A percentile compares a stretch with the other conserved stretches of the same genome.
phyloP scores from a whole-genome alignment of 129 eudicot genomes.

The Arctium lappa region DNA sequence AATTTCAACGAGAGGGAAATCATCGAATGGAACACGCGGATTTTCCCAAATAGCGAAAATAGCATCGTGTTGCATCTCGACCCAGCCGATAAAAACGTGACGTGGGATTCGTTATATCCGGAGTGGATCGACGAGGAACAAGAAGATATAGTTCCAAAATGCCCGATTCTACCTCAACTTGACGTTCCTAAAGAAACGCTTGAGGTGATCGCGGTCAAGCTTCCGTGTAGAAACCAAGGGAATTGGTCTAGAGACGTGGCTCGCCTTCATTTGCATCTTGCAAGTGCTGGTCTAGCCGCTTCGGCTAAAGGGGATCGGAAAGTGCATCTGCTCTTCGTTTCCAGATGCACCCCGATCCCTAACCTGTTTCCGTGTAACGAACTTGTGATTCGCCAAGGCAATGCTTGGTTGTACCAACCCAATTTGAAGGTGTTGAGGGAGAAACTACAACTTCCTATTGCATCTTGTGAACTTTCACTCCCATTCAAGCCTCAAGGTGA shows the following conservation, averaged over 20 bases:
- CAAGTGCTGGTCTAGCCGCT: conserved; percentile 69
- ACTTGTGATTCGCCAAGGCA: conserved; percentile 53
- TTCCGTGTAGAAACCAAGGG: conserved; percentile 55
- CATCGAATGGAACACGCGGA: conserved; percentile 44
- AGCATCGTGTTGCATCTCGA: conserved; percentile 46
- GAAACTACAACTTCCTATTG: conserved; percentile 71
- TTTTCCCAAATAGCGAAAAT: conserved; percentile 46
- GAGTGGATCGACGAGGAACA: conserved; percentile 89
- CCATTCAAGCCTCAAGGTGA: conserved; percentile 58
- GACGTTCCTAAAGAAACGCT: conserved; percentile 39
- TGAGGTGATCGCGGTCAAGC: conserved; percentile 69
- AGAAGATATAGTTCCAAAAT: conserved; percentile 57
- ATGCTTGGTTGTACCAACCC: conserved; percentile 65
- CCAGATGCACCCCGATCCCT: conserved; percentile 64
- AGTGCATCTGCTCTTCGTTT: conserved; percentile 53
- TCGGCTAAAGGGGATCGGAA: conserved; percentile 47
- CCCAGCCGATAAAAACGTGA: conserved; percentile 34
- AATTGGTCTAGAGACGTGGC: conserved; percentile 76
- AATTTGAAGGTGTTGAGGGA: conserved; percentile 51
- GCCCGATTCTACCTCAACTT: conserved; percentile 56
- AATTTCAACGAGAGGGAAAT: conserved; percentile 60
- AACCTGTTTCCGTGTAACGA: conserved; percentile 81
- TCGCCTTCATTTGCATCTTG: conserved; percentile 69
- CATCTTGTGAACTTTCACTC: conserved; percentile 81
- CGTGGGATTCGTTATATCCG: conserved; percentile 73